Base-by-base conservation (phyloP, 2,329 filamentous ascomycete genomes). In the Metarhizium brunneum region DNA sequence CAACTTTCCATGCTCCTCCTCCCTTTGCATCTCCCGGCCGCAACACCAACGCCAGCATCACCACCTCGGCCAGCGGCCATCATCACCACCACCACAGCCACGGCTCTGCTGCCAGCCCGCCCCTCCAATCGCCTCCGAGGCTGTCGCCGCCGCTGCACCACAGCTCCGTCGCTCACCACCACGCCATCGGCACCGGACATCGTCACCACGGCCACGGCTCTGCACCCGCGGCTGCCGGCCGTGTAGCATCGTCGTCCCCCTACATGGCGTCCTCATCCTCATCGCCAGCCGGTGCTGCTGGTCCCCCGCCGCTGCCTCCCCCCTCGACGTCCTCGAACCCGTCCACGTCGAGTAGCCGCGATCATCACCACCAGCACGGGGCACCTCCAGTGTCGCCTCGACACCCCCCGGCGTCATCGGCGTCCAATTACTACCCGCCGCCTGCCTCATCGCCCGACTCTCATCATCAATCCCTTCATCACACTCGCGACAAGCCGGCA, bases 381-480 rank as follows among this genome's bases (percentile, higher is more conserved):
- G 62, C 60, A 43, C 61, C 68, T 35, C 67, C 73, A 25, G 64
- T 68, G 50, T 76, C 74, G 62, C 76, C 75, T 54, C 64, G 76
- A 65, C 74, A 75, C 59, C 69, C 72, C 53, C 71, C 73, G 36
- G 47, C 56, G 35, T 47, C 68, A 60, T 59, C 70, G 57, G 58
- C 68, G 63, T 25, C 57, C 58, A 53, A 16, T 43, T 56, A 54
- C 55, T 57, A 57, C 45, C 52, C 54, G 2, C 53, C 43, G 3
- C 50, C 53, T 47, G 32, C 45, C 14, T 49, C 53, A 8, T 56
- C 56, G 10, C 20, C 45, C 25, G 45, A 48, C 4, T 48, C 45
- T 16, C 45, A 30, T 48, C 45, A 14, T 43, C 56, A 59, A 50
- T 58, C 58, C 48, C 57, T 56, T 54, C 69, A 70, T 58, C 65